phyloP scores from a whole-genome alignment of 768 basidiomycete genomes.

The Mycena alexandri region DNA sequence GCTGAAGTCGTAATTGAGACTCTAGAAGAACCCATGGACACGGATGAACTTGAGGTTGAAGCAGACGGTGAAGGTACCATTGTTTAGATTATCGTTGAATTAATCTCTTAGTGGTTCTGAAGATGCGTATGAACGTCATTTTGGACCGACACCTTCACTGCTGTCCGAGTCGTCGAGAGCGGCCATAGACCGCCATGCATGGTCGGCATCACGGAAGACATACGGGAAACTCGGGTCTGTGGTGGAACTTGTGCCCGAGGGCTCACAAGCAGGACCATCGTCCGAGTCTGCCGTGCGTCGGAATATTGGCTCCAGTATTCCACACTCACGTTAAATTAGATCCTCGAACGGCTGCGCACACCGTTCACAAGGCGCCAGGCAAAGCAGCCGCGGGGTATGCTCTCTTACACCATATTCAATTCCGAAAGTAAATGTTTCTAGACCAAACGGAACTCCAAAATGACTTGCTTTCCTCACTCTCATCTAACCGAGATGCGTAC shows the following conservation, averaged over 20 bases:
- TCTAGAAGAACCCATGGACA: conserved; percentile 39
- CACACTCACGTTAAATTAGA: conserved; percentile 50
- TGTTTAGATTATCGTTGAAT: neutral
- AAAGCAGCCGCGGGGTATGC: conserved; percentile 66
- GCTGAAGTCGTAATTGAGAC: conserved; percentile 38
- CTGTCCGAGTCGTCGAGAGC: conserved; percentile 64
- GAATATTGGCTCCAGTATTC: neutral
- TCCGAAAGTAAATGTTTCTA: conserved; percentile 39
- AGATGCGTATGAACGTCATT: conserved; percentile 80
- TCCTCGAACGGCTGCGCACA: conserved; percentile 66
- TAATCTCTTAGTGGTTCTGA: conserved; percentile 29
- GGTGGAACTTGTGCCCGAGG: conserved; percentile 63
- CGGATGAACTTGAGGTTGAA: conserved; percentile 41
- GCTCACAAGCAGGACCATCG: conserved; percentile 46
- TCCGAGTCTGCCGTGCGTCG: conserved; percentile 47
- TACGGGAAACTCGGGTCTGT: conserved; percentile 71
- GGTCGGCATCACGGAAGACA: conserved; percentile 64
- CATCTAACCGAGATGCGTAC: conserved; percentile 82
- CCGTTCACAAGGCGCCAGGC: conserved; percentile 68
- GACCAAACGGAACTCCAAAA: conserved; percentile 71
- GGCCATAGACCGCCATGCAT: conserved; percentile 67
- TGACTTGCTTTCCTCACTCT: conserved; percentile 74
- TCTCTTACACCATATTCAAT: neutral
- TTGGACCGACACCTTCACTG: conserved; percentile 69
- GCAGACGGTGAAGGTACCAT: conserved; percentile 45